Percentiles rank a stretch among this genome's conserved stretches.
Evolutionary conservation across 306 rosid genomes (phyloP).

Genomic region (Quercus parvula): DNA sequence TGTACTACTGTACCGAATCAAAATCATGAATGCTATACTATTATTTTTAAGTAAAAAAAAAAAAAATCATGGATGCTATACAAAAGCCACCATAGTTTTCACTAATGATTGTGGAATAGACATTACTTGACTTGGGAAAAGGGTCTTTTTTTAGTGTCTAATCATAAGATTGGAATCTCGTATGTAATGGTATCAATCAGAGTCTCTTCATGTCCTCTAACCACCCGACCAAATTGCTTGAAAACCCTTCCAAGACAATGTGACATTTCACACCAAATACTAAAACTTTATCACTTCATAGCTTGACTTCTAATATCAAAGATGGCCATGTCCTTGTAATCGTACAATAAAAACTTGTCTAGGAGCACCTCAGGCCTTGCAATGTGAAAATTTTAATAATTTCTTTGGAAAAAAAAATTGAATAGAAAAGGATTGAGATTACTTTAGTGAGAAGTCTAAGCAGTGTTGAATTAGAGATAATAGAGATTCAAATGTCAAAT

Average conservation of each 20-base stretch:
- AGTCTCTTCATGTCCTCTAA: constrained; percentile 25
- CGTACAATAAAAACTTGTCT: too few species aligned
- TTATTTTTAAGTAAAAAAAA: too few species aligned
- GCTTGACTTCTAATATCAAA: not conserved
- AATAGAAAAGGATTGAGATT: not conserved
- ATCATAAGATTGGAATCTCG: constrained; percentile 25
- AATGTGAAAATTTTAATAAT: too few species aligned
- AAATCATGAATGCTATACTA: not conserved
- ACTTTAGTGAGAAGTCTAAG: too few species aligned
- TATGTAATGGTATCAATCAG: not conserved
- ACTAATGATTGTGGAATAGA: constrained; percentile 14
- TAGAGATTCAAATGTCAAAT: too few species aligned
- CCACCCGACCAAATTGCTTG: constrained; percentile 27
- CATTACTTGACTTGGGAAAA: not conserved
- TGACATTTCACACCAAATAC: not conserved
- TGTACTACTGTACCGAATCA: not conserved
- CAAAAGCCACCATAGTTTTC: not conserved
- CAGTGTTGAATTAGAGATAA: too few species aligned
- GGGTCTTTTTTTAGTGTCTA: constrained; percentile 8
- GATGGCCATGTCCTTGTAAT: too few species aligned
- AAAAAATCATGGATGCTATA: not conserved
- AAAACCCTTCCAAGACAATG: constrained; percentile 8
- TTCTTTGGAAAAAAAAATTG: too few species aligned
- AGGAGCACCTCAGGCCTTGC: too few species aligned
- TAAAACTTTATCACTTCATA: not conserved